Evolutionary conservation across 108 stramenopile genomes (phyloP), one percentile per base, ranked within the genome.

Genomic region (Pseudonitzschia pungens): DNA sequence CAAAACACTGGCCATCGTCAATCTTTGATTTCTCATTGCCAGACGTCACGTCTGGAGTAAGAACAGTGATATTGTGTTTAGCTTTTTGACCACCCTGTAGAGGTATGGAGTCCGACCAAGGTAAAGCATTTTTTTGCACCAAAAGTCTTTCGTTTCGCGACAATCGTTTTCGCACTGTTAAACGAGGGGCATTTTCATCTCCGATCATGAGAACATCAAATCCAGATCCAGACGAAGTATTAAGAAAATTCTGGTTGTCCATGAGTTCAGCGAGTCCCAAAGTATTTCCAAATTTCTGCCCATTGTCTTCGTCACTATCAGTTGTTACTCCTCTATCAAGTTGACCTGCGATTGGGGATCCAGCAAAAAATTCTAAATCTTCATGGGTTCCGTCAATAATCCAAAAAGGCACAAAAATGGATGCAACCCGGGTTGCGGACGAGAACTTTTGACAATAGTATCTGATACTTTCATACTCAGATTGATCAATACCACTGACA

Each of bases 201-300:
- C 87, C 87, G 7, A 85, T 62, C 84, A 88, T 84, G 31, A 82
- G 71, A 2, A 88, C 75, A 20, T 75, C 75, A 73, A 85, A 85
- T 28, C 70, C 54, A 8, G 74, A 36, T 16, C 41, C 50, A 1
- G 68, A 69, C 3, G 65, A 53, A 27, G 70, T n/a, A 65, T 67
- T 42, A 2, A 62, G 42, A 43, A 76, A 63, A 12, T 77, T 59
- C 10, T 77, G 77, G 52, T 74, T 72, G 62, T 77, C 74, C 64
- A 82, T 29, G 3, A 86, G 75, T 51, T 81, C 82, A 21, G 81
- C 79, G 29, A 86, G 80, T 1, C 85, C 85, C 26, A 80, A 54
- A 26, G 71, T 56, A 40, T 48, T 43, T 10, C 62, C 69, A 64
- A 27, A 36, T 27, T 59, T 45, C 20, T 22, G 56, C 10, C 71